Percentiles rank a stretch among this genome's conserved stretches.
phyloP scores from a whole-genome alignment of 2,329 filamentous ascomycete genomes.

The Diaporthe eres region DNA sequence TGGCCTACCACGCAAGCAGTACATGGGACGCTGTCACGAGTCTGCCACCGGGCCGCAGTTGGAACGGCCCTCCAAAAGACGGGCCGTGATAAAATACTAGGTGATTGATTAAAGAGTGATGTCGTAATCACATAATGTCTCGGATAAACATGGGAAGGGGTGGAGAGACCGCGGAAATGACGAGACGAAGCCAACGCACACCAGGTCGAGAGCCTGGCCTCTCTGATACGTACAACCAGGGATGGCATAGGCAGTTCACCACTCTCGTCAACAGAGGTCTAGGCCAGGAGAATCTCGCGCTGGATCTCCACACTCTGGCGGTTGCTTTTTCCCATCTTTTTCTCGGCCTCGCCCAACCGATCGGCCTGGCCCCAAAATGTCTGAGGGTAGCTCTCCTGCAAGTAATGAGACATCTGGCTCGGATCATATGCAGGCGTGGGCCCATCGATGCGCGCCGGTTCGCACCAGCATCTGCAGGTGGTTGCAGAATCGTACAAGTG shows the following conservation, averaged over 20 bases:
- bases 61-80: not conserved
- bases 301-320: not conserved
- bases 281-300: constrained; percentile 8
- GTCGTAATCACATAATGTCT: constrained; percentile 14
- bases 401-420: constrained; percentile 33
- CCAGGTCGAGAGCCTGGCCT: not conserved
- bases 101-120: constrained; percentile 8
- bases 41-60: constrained; percentile 5
- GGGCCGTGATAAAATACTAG: constrained; percentile 9
- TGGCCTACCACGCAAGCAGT: not conserved
- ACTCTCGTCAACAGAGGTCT: constrained; percentile 4
- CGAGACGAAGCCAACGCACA: not conserved
- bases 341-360: not conserved
- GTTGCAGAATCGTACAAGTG: constrained; percentile 35
- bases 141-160: constrained; percentile 8
- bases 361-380: constrained; percentile 7
- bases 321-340: constrained; percentile 2
- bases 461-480: constrained; percentile 24
- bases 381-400: constrained; percentile 24
- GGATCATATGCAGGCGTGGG: constrained; percentile 32
- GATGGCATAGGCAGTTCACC: constrained; percentile 1
- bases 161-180: constrained; percentile 25
- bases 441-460: constrained; percentile 6
- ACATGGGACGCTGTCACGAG: not conserved
- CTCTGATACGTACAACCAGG: not conserved